Percentiles rank a stretch among this genome's conserved stretches.
These are phyloP conservation scores for Azolla pinnata DNA, from an alignment of 75 land plant genomes.

Conservation along the genomic window DNA sequence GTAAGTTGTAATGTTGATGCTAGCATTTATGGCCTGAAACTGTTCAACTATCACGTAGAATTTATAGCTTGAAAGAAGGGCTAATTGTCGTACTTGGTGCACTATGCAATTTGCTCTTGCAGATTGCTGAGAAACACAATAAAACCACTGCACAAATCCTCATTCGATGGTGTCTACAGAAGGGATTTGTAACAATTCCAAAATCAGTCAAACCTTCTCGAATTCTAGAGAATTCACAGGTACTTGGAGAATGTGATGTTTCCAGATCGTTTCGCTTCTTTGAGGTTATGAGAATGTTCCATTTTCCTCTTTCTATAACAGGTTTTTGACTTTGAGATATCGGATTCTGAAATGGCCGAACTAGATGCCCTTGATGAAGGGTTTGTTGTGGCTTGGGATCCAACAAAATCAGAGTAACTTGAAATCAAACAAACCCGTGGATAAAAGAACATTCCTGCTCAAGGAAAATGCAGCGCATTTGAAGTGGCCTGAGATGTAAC, in stretches of 20 bases:
- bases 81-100: no score
- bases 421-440: no score
- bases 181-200: constrained; percentile 26
- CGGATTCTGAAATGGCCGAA: constrained; percentile 13
- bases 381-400: constrained; percentile 25
- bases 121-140: constrained; percentile 21
- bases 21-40: no score
- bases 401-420: constrained; percentile 16
- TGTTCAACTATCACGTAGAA: no score
- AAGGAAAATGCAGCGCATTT: no score
- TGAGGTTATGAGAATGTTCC: background rate
- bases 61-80: no score
- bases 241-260: background rate
- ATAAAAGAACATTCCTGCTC: no score
- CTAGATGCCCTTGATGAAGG: constrained; percentile 25
- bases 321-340: constrained; percentile 31
- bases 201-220: constrained; percentile 28
- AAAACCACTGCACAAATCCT: constrained; percentile 30
- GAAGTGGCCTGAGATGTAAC: no score
- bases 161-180: constrained; percentile 30
- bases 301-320: constrained; percentile 9
- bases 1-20: no score
- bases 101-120: no score
- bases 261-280: background rate
- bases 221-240: constrained; percentile 33